Percentiles rank a stretch among this genome's conserved stretches.
Conservation (phyloP, 1,139 yeast species). For the Eremothecium gossypii region DNA sequence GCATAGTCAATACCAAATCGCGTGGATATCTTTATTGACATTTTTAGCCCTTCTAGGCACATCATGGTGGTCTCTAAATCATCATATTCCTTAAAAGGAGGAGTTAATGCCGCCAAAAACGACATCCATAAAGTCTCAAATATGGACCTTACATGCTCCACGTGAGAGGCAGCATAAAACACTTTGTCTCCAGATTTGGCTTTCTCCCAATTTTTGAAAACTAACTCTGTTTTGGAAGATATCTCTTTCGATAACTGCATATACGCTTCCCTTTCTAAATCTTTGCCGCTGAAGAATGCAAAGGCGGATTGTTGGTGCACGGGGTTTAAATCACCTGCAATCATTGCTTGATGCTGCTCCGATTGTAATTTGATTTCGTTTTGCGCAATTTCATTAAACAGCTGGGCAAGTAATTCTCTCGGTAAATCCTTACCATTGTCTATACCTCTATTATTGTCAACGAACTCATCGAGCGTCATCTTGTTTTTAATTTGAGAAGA, state of each 20-base stretch:
- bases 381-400: constrained; percentile 66
- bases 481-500: constrained; percentile 76
- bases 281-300: constrained; percentile 69
- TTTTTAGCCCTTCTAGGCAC: constrained; percentile 77
- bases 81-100: constrained; percentile 84
- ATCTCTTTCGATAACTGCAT: constrained; percentile 87
- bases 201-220: constrained; percentile 63
- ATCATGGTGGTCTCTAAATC: constrained; percentile 62
- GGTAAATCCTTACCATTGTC: constrained; percentile 87
- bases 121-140: constrained; percentile 98
- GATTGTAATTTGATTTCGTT: constrained; percentile 87
- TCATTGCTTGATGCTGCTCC: constrained; percentile 87
- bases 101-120: constrained; percentile 83
- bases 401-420: constrained; percentile 53
- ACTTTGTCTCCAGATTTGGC: constrained; percentile 30
- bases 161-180: constrained; percentile 56
- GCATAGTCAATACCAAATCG: constrained; percentile 80
- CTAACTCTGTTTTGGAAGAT: constrained; percentile 78
- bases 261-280: constrained; percentile 75
- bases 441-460: constrained; percentile 83
- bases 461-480: constrained; percentile 82
- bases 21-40: constrained; percentile 76
- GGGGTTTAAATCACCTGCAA: constrained; percentile 50
- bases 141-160: constrained; percentile 86
- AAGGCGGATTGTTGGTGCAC: constrained; percentile 39